phyloP scores from a whole-genome alignment of 257 asterid species.

The Plectranthus barbatus region DNA sequence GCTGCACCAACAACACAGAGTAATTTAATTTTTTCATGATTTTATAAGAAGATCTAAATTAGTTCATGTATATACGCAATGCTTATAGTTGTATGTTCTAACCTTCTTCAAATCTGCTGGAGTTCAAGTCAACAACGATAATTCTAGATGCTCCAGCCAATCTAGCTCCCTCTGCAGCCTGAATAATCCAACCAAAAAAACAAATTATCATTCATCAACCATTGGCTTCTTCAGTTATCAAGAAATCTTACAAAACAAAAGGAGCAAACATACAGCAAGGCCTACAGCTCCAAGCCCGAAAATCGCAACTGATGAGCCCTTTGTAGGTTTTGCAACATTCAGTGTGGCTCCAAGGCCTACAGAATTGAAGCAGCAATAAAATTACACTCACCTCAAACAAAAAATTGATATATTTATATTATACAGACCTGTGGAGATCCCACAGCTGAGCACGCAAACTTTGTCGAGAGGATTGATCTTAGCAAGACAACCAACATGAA shows the following conservation, averaged over 20 bases:
- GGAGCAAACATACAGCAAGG: slow-evolving; percentile 42
- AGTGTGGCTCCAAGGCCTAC: slow-evolving; percentile 60
- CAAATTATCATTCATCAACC: background rate
- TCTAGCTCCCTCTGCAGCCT: slow-evolving; percentile 81
- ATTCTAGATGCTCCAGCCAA: slow-evolving; percentile 66
- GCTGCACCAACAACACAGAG: slow-evolving; percentile 26
- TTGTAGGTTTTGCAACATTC: slow-evolving; percentile 52
- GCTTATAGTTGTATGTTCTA: background rate
- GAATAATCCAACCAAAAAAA: background rate
- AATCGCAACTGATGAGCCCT: slow-evolving; percentile 50
- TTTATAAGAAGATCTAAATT: too few relatives aligned
- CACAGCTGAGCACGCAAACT: slow-evolving; percentile 63
- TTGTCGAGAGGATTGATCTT: slow-evolving; percentile 65
- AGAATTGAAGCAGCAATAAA: background rate
- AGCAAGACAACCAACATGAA: slow-evolving; percentile 58
- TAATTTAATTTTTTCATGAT: too few relatives aligned
- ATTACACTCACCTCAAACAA: background rate
- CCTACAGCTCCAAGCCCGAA: slow-evolving; percentile 69
- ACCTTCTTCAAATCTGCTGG: slow-evolving; percentile 48
- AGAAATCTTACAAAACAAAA: too few relatives aligned
- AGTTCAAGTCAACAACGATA: slow-evolving; percentile 48
- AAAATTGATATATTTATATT: background rate
- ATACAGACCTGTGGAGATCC: slow-evolving; percentile 58
- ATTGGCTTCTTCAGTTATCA: too few relatives aligned
- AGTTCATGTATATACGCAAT: too few relatives aligned